Conservation (phyloP, 192 early-diverging fungal genomes). For the Spinellus fusiger region DNA sequence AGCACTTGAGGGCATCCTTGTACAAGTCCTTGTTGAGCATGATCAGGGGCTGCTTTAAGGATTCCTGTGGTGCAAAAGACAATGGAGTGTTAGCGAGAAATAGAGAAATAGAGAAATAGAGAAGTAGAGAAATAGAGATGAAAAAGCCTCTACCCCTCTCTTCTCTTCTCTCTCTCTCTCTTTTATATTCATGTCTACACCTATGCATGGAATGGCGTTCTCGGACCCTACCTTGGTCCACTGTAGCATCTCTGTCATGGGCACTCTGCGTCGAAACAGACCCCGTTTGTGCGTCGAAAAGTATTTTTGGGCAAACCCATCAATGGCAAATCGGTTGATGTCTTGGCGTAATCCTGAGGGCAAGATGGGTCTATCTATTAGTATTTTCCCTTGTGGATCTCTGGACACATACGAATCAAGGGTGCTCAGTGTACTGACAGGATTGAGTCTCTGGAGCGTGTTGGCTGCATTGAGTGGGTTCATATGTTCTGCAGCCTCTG, state of each 20-base stretch:
- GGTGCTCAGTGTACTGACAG: not conserved
- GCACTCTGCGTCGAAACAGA: slow-evolving; percentile 75
- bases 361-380: slow-evolving; percentile 24
- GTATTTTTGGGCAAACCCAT: slow-evolving; percentile 85
- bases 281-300: slow-evolving; percentile 85
- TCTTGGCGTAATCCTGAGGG: slow-evolving; percentile 59
- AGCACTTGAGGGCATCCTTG: slow-evolving; percentile 83
- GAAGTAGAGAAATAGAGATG: not conserved
- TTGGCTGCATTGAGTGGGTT: slow-evolving; percentile 37
- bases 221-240: slow-evolving; percentile 66
- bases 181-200: too few relatives aligned
- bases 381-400: not conserved
- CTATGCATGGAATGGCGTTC: too few relatives aligned
- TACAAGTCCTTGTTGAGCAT: slow-evolving; percentile 73
- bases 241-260: slow-evolving; percentile 82
- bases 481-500: slow-evolving; percentile 53
- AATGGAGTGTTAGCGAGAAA: not conserved
- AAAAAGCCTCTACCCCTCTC: not conserved
- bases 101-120: not conserved
- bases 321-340: slow-evolving; percentile 70
- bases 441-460: not conserved
- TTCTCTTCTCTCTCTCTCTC: not conserved
- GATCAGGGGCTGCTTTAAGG: slow-evolving; percentile 75
- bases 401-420: not conserved
- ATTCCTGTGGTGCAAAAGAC: slow-evolving; percentile 45